These are phyloP conservation scores for Colletotrichum tanaceti DNA, from an alignment of 2,329 filamentous ascomycete species.

Conservation along the genomic window DNA sequence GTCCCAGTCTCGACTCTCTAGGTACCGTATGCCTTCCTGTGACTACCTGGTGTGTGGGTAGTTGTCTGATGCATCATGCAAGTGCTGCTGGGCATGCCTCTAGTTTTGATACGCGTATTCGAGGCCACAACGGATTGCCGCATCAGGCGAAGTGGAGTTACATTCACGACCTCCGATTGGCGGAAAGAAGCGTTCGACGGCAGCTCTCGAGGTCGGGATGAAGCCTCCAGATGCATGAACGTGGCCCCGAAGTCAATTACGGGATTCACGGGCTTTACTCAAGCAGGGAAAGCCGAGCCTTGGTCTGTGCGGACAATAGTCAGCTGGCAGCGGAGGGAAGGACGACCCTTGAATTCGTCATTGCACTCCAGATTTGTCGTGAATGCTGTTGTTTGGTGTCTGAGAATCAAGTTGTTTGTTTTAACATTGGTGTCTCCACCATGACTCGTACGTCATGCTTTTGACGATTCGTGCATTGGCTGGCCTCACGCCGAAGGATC, in stretches of 20 bases:
- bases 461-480: slow-evolving; percentile 13
- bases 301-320: not conserved
- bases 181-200: not conserved
- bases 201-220: not conserved
- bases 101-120: not conserved
- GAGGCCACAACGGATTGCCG: slow-evolving; percentile 1
- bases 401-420: not conserved
- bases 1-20: too few relatives aligned
- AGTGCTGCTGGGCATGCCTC: too few relatives aligned
- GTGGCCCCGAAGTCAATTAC: not conserved
- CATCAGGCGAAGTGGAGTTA: slow-evolving; percentile 18
- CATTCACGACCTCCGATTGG: slow-evolving; percentile 1
- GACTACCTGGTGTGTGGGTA: too few relatives aligned
- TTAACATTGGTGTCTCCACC: slow-evolving; percentile 9
- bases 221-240: slow-evolving; percentile 15
- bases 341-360: not conserved
- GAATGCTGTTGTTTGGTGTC: slow-evolving; percentile 1
- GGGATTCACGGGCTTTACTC: not conserved
- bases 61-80: too few relatives aligned
- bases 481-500: slow-evolving; percentile 17
- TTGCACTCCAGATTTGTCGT: not conserved
- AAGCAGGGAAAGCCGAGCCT: not conserved
- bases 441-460: slow-evolving; percentile 18
- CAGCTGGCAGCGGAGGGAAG: not conserved
- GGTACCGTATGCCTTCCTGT: too few relatives aligned